A percentile compares a stretch with the other conserved stretches of the same genome.
phyloP scores from a whole-genome alignment of 495 filamentous ascomycete species.

The Penicillium paxilli region DNA sequence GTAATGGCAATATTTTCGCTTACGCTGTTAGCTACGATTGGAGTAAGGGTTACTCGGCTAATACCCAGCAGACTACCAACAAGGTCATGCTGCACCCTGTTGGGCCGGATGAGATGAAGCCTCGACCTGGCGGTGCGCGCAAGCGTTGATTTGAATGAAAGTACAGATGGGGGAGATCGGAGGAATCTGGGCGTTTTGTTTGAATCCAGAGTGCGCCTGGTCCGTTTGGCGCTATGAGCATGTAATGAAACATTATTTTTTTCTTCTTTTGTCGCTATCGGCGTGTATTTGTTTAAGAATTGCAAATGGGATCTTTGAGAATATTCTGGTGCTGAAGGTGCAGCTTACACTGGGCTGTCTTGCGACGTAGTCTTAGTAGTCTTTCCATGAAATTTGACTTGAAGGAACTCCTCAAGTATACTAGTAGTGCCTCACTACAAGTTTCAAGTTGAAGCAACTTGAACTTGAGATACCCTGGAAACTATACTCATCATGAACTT shows the following conservation, averaged over 20 bases:
- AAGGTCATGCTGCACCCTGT: slow-evolving; percentile 89
- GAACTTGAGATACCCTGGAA: too few species aligned
- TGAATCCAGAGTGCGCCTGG: slow-evolving; percentile 6
- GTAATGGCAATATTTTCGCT: slow-evolving; percentile 77
- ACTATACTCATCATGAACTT: too few species aligned
- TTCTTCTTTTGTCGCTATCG: slow-evolving; percentile 20
- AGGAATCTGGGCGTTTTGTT: slow-evolving; percentile 1
- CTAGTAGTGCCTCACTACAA: too few species aligned
- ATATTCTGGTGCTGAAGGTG: too few species aligned
- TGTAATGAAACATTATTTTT: slow-evolving; percentile 32
- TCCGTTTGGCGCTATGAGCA: slow-evolving; percentile 30
- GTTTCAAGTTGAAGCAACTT: too few species aligned
- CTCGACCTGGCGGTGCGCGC: slow-evolving; percentile 61
- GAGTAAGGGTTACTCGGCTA: slow-evolving; percentile 81
- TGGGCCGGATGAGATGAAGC: slow-evolving; percentile 76
- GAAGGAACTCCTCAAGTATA: too few species aligned
- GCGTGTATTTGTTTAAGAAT: slow-evolving; percentile 24
- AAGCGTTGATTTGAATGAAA: slow-evolving; percentile 57
- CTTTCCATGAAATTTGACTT: too few species aligned
- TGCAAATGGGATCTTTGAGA: slow-evolving; percentile 16
- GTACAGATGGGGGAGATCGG: slow-evolving; percentile 3
- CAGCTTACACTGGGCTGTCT: too few species aligned
- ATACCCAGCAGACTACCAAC: slow-evolving; percentile 67
- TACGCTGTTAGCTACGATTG: slow-evolving; percentile 95
- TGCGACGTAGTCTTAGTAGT: too few species aligned